Conservation (phyloP, 2,329 filamentous ascomycete species). For the Aspergillus pseudoterreus region DNA sequence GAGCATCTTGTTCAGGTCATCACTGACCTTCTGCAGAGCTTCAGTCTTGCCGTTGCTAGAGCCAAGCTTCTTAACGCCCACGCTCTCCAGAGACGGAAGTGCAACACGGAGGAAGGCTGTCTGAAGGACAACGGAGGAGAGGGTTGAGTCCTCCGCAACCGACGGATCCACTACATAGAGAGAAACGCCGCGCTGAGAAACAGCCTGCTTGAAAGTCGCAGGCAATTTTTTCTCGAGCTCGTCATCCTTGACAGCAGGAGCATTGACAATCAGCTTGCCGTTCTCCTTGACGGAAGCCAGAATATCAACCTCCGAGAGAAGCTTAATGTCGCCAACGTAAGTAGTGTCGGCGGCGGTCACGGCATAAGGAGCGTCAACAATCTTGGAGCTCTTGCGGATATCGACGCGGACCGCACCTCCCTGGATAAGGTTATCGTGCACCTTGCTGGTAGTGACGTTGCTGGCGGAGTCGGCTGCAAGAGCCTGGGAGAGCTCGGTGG, state of each 20-base stretch:
- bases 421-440: constrained; percentile 61
- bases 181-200: constrained; percentile 66
- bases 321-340: constrained; percentile 73
- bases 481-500: constrained; percentile 58
- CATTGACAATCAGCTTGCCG: constrained; percentile 70
- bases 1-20: constrained; percentile 64
- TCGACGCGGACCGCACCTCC: constrained; percentile 83
- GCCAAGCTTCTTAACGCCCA: constrained; percentile 64
- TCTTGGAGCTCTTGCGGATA: constrained; percentile 76
- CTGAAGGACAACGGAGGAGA: constrained; percentile 68
- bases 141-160: constrained; percentile 62
- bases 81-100: constrained; percentile 60
- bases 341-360: constrained; percentile 74
- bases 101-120: constrained; percentile 79
- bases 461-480: constrained; percentile 58
- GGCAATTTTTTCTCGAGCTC: constrained; percentile 85
- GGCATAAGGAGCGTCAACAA: constrained; percentile 79
- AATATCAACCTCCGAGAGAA: constrained; percentile 75
- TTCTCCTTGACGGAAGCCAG: constrained; percentile 65
- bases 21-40: constrained; percentile 57
- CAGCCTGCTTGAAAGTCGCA: constrained; percentile 62
- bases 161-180: constrained; percentile 74
- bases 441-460: constrained; percentile 58
- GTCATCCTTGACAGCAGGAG: constrained; percentile 78
- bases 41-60: constrained; percentile 58